Evolutionary conservation across 2,329 filamentous ascomycete species (phyloP).

Genomic region (Kalmusia sp.): DNA sequence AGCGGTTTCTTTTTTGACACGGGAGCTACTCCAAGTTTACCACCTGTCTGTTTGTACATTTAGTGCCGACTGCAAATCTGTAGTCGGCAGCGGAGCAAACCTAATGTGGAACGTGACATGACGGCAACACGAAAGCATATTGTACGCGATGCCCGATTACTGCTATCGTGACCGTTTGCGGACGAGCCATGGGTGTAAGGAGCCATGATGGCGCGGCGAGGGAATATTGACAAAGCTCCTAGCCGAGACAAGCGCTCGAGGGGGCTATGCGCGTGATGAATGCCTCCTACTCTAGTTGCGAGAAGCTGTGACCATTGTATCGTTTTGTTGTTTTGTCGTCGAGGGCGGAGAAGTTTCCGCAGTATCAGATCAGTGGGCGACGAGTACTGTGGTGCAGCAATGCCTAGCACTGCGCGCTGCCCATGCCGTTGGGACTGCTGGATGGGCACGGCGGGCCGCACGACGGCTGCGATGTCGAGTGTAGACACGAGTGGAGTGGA

Average conservation of each 20-base stretch:
- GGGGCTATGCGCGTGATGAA: neutral
- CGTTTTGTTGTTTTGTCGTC: neutral
- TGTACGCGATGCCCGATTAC: neutral
- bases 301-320: too few species aligned
- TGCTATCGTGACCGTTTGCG: neutral
- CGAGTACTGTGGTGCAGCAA: conserved; percentile 9
- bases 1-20: neutral
- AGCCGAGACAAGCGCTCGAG: conserved; percentile 4
- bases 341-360: neutral
- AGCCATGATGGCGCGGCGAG: neutral
- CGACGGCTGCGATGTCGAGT: too few species aligned
- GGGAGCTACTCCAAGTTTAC: conserved; percentile 7
- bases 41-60: neutral
- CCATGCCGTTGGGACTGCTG: too few species aligned
- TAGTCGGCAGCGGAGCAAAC: neutral
- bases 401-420: neutral
- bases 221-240: neutral
- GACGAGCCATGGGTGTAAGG: neutral
- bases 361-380: neutral
- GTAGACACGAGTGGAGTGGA: neutral
- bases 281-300: neutral
- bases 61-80: neutral
- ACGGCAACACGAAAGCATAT: neutral
- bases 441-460: too few species aligned
- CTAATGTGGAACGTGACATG: neutral